Conservation (phyloP, 495 filamentous ascomycete species). For the Penicillium cataractarum region DNA sequence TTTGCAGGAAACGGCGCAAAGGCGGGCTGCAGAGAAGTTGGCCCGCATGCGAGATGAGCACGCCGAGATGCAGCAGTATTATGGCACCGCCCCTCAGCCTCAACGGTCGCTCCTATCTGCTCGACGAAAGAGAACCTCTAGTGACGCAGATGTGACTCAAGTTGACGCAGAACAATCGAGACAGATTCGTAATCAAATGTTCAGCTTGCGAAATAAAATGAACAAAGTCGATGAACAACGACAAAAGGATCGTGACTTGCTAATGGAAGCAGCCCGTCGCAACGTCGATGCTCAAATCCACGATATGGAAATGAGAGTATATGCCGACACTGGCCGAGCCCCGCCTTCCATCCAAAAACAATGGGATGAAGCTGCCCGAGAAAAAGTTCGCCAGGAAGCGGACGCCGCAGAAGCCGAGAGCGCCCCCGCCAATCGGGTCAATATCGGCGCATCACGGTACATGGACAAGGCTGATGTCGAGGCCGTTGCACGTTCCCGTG, state of each 20-base stretch:
- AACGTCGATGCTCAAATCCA: conserved; percentile 80
- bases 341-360: conserved; percentile 68
- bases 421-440: conserved; percentile 63
- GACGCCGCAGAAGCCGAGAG: conserved; percentile 62
- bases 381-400: conserved; percentile 63
- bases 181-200: conserved; percentile 80
- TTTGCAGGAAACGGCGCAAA: conserved; percentile 83
- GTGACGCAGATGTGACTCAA: conserved; percentile 63
- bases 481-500: conserved; percentile 71
- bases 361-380: conserved; percentile 76
- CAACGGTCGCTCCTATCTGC: conserved; percentile 58
- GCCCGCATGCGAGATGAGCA: conserved; percentile 77
- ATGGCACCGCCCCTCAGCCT: conserved; percentile 58
- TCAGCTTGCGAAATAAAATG: conserved; percentile 67
- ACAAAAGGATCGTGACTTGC: conserved; percentile 68
- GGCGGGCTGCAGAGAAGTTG: conserved; percentile 79
- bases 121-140: conserved; percentile 66
- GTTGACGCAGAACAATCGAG: conserved; percentile 71
- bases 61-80: conserved; percentile 70
- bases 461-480: conserved; percentile 82
- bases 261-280: conserved; percentile 79
- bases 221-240: conserved; percentile 74
- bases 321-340: conserved; percentile 75
- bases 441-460: conserved; percentile 80
- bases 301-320: conserved; percentile 78